Conservation (phyloP, 345 rosid species). For the Atalantia buxifolia region DNA sequence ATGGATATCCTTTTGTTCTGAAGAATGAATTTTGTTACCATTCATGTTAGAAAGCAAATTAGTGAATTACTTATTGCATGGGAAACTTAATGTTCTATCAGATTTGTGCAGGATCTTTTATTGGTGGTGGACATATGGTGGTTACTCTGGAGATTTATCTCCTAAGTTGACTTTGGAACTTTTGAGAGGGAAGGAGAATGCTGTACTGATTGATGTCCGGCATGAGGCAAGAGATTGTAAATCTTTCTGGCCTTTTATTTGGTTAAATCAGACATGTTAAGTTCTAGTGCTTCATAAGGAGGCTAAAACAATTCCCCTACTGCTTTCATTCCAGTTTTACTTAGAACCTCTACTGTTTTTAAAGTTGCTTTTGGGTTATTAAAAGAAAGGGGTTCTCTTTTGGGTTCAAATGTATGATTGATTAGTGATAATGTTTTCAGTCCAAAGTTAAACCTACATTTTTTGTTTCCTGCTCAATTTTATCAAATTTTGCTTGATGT, state of each 20-base stretch:
- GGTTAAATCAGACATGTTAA: neutral
- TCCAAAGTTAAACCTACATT: neutral
- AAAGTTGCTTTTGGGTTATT: neutral
- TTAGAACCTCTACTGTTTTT: neutral
- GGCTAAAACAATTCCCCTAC: constrained; percentile 15
- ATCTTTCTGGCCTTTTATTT: constrained; percentile 31
- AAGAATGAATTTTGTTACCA: constrained; percentile 2
- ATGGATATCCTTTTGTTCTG: constrained; percentile 44
- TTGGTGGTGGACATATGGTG: constrained; percentile 71
- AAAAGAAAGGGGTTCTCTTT: too few relatives aligned
- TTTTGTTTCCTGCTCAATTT: neutral
- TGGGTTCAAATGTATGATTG: constrained; percentile 4
- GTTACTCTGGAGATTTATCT: constrained; percentile 91
- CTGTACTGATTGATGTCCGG: constrained; percentile 82
- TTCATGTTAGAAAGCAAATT: constrained; percentile 6
- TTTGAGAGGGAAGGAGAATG: constrained; percentile 61
- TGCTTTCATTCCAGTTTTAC: constrained; percentile 4
- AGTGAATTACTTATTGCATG: constrained; percentile 11
- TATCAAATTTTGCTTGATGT: constrained; percentile 1
- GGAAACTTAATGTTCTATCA: constrained; percentile 61
- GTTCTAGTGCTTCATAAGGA: neutral
- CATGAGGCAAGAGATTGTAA: constrained; percentile 79
- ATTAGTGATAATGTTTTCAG: neutral
- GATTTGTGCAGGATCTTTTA: constrained; percentile 86
- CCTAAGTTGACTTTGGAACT: constrained; percentile 69